Conservation (phyloP, 345 rosid genomes). For the Firmiana major region DNA sequence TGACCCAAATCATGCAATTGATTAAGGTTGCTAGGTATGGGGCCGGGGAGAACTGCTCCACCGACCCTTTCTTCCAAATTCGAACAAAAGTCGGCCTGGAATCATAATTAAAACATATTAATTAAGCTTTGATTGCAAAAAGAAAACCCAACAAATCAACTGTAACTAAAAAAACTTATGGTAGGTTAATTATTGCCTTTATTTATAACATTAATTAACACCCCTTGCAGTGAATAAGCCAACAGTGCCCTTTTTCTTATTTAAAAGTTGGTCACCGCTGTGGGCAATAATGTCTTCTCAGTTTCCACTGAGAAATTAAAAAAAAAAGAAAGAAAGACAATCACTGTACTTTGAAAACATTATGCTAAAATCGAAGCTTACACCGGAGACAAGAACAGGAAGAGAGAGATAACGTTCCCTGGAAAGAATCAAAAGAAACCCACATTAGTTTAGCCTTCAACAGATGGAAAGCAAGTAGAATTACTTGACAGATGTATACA, state of each 20-base stretch:
- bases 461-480: neutral
- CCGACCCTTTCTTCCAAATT: constrained; percentile 67
- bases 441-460: neutral
- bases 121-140: neutral
- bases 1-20: constrained; percentile 79
- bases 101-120: neutral
- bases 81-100: constrained; percentile 72
- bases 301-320: no score
- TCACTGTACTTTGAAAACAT: neutral
- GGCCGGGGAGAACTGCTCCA: constrained; percentile 67
- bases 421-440: constrained; percentile 22
- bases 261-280: no score
- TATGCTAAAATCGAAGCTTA: constrained; percentile 31
- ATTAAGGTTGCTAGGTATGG: constrained; percentile 80
- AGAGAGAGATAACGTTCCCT: constrained; percentile 76
- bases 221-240: neutral
- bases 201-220: neutral
- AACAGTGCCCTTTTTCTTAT: neutral
- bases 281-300: no score
- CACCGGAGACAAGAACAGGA: constrained; percentile 82
- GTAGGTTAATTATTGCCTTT: constrained; percentile 1
- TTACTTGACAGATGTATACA: no score
- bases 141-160: neutral
- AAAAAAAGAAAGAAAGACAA: no score
- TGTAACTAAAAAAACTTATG: neutral